These are phyloP conservation scores for Acacia pycnantha DNA, from an alignment of 331 rosid species.

Conservation along the genomic window DNA sequence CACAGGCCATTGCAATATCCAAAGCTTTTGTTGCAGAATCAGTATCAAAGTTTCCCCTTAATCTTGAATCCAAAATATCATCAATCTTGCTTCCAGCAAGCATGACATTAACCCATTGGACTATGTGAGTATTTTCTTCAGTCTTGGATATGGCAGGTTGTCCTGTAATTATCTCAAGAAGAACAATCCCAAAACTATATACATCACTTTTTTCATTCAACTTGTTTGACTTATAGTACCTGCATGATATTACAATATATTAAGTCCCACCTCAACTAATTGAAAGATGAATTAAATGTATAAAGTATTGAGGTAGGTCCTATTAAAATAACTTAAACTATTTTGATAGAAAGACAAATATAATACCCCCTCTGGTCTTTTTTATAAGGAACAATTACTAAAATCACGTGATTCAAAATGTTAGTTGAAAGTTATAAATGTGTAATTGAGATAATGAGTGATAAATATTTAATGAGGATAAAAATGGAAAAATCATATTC, in stretches of 20 bases:
- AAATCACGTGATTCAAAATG: too few relatives aligned
- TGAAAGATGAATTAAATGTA: too few relatives aligned
- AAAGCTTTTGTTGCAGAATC: slow-evolving; percentile 39
- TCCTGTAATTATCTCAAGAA: slow-evolving; percentile 56
- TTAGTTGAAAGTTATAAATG: too few relatives aligned
- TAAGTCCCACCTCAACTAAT: too few relatives aligned
- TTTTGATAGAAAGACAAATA: too few relatives aligned
- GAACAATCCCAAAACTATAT: slow-evolving; percentile 61
- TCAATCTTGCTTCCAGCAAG: slow-evolving; percentile 32
- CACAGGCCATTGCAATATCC: slow-evolving; percentile 61
- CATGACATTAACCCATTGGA: slow-evolving; percentile 40
- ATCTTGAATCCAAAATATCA: slow-evolving; percentile 45
- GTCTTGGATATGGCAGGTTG: slow-evolving; percentile 39
- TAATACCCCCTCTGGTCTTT: too few relatives aligned
- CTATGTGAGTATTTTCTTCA: slow-evolving; percentile 40
- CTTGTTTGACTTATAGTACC: slow-evolving; percentile 42
- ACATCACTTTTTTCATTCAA: slow-evolving; percentile 70
- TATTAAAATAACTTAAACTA: too few relatives aligned
- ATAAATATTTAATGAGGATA: too few relatives aligned
- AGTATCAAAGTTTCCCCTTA: slow-evolving; percentile 31
- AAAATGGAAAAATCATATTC: too few relatives aligned
- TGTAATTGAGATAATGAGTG: too few relatives aligned
- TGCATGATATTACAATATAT: slow-evolving; percentile 1
- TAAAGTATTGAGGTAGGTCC: too few relatives aligned
- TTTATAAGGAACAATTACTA: too few relatives aligned